A percentile compares a stretch with the other conserved stretches of the same genome.
Evolutionary conservation across 1,139 yeast genomes (phyloP).

Genomic region (Diutina neorugosa): DNA sequence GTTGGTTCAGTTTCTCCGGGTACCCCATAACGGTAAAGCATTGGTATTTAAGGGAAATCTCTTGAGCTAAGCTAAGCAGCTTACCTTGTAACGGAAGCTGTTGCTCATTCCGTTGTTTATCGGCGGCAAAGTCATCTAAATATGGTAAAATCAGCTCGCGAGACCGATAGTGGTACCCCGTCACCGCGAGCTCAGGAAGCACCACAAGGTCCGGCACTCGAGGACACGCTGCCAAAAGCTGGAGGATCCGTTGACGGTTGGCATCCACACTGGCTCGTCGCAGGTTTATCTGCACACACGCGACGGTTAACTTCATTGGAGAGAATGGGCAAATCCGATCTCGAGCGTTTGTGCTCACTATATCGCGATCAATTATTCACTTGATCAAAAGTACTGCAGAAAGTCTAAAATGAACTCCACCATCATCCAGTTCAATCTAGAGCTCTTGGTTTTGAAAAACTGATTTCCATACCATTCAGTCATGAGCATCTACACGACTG

Average conservation of each 20-base stretch:
- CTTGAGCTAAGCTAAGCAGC: constrained; percentile 45
- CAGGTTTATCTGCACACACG: constrained; percentile 62
- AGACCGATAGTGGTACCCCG: constrained; percentile 66
- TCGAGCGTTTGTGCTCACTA: background rate
- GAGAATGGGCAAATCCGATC: background rate
- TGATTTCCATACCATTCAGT: too few relatives aligned
- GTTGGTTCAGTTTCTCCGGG: constrained; percentile 40
- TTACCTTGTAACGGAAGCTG: constrained; percentile 23
- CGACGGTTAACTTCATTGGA: constrained; percentile 37
- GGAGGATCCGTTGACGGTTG: constrained; percentile 38
- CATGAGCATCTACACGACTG: too few relatives aligned
- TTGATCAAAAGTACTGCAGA: too few relatives aligned
- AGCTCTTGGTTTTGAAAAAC: too few relatives aligned
- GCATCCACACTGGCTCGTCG: constrained; percentile 44
- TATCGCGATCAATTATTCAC: background rate
- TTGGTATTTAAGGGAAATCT: constrained; percentile 33
- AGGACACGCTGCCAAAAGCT: constrained; percentile 18
- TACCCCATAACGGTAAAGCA: constrained; percentile 77
- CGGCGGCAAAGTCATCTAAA: constrained; percentile 25
- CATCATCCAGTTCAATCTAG: too few relatives aligned
- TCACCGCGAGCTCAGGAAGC: constrained; percentile 74
- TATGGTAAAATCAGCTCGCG: constrained; percentile 46
- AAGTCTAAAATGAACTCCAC: too few relatives aligned
- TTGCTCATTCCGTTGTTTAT: background rate
- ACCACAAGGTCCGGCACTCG: constrained; percentile 45